Evolutionary conservation across 345 rosid species (phyloP), one percentile per base, ranked within the genome.

Genomic region (Pistacia integerrima): DNA sequence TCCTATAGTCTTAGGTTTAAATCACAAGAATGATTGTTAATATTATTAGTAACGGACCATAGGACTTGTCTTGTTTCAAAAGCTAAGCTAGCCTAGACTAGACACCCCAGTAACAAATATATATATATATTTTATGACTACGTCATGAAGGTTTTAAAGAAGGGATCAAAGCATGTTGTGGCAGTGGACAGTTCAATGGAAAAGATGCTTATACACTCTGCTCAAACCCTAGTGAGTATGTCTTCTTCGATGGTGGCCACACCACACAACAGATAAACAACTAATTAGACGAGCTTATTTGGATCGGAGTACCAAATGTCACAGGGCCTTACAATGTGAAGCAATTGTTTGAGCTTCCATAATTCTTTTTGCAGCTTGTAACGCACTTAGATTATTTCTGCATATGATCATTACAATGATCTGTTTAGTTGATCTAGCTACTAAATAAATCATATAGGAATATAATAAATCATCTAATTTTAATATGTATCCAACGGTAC

Each of bases 281-380:
- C 11, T 77, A 76, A 30, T 16, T 73, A 11, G 77, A 77, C 17
- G 62, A 73, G 18, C 10, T 81, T 11, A 0, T 76, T 1, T 81
- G 80, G 77, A 72, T 3, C 52, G 80, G 77, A 22, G 54, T 14
- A 18, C 56, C 70, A 13, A 14, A 8, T 33, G 51, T 74, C 18
- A 82, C 81, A n/a, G 49, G 77, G 60, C 88, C 90, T 55, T 85
- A 75, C 33, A 88, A 77, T 69, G 75, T 83, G 57, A 82, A 82
- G 73, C 30, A 20, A 22, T n/a, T 69, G 2, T 52, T 69, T 49
- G 60, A 69, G 11, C 13, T 64, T 46, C 48, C 68, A 17, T 64
- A 36, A 36, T 7, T 38, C 2, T 0, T 18, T 17, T 38, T 41
- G 12, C n/a, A 20, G n/a, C 61, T 57, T 8, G 5, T 4, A 57